Percentiles rank a stretch among this genome's conserved stretches.
These are phyloP conservation scores for Musa acuminata DNA, from an alignment of 176 grass and related monocot genomes.

Conservation along the genomic window DNA sequence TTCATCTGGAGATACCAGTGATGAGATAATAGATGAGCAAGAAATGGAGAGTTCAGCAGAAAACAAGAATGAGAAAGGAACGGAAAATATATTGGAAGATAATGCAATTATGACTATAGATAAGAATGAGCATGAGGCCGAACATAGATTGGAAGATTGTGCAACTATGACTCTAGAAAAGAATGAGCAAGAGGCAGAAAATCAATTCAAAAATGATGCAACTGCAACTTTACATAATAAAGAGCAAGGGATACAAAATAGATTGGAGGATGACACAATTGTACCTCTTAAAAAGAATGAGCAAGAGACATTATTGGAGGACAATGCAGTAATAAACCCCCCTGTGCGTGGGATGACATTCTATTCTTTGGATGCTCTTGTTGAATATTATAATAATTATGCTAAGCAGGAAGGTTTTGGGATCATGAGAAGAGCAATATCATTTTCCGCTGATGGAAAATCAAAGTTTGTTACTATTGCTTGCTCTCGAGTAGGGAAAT, in stretches of 20 bases:
- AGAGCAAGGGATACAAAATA: neutral
- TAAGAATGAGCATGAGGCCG: neutral
- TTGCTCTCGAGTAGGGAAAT: neutral
- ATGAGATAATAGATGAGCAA: neutral
- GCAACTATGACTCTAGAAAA: neutral
- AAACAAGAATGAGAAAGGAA: neutral
- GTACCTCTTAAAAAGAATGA: neutral
- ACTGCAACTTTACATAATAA: neutral
- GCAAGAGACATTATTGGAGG: neutral
- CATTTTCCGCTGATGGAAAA: neutral
- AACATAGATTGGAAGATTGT: neutral
- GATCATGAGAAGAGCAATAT: neutral
- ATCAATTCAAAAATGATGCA: neutral
- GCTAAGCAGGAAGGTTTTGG: slow-evolving; percentile 1
- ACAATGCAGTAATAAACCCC: neutral
- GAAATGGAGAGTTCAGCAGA: slow-evolving; percentile 1
- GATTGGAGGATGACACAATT: neutral
- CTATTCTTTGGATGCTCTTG: slow-evolving; percentile 3
- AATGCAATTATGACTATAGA: neutral
- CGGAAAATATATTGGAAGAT: neutral
- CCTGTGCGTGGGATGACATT: neutral
- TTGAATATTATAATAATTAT: slow-evolving; percentile 6
- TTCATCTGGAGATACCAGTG: slow-evolving; percentile 6
- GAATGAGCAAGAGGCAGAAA: neutral
- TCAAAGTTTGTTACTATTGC: neutral